Percentiles rank a stretch among this genome's conserved stretches.
Evolutionary conservation across 208 protist species (phyloP).

Genomic region (Crithidia bombi): DNA sequence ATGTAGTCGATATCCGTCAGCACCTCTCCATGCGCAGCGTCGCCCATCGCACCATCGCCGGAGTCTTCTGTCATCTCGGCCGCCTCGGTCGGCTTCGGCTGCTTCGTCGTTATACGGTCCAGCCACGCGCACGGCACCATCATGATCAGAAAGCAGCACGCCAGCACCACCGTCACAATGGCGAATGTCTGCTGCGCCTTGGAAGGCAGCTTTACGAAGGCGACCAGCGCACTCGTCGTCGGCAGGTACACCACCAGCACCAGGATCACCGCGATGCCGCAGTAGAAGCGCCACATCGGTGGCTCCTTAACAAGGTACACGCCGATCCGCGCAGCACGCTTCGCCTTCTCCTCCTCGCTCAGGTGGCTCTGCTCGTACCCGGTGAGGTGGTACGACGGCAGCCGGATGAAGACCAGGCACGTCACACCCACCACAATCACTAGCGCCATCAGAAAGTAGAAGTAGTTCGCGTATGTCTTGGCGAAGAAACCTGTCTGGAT

Average conservation of each 20-base stretch:
- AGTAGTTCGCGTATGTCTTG: constrained; percentile 34
- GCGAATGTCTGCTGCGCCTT: constrained; percentile 27
- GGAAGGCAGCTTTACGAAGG: constrained; percentile 34
- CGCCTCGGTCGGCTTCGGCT: background rate
- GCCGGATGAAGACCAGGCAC: constrained; percentile 38
- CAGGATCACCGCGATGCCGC: constrained; percentile 48
- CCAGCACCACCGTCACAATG: constrained; percentile 35
- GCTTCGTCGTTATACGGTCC: background rate
- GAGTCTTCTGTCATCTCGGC: background rate
- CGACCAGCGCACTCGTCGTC: constrained; percentile 34
- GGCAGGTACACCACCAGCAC: constrained; percentile 63
- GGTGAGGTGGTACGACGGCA: constrained; percentile 59
- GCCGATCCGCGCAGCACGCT: constrained; percentile 8
- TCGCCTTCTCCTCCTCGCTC: constrained; percentile 30
- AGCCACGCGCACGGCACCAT: constrained; percentile 32
- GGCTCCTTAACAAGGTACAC: constrained; percentile 54
- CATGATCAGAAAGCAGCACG: constrained; percentile 19
- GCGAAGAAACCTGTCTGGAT: constrained; percentile 72
- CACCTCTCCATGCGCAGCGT: constrained; percentile 9
- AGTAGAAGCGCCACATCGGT: constrained; percentile 54
- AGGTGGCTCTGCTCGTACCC: constrained; percentile 39
- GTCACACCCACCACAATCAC: constrained; percentile 33
- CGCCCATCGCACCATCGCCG: background rate
- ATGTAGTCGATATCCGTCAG: constrained; percentile 69
- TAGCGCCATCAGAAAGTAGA: constrained; percentile 61